Percentiles rank a stretch among this genome's conserved stretches.
These are phyloP conservation scores for Diutina sp. DNA, from an alignment of 1,139 yeast species.

Conservation along the genomic window DNA sequence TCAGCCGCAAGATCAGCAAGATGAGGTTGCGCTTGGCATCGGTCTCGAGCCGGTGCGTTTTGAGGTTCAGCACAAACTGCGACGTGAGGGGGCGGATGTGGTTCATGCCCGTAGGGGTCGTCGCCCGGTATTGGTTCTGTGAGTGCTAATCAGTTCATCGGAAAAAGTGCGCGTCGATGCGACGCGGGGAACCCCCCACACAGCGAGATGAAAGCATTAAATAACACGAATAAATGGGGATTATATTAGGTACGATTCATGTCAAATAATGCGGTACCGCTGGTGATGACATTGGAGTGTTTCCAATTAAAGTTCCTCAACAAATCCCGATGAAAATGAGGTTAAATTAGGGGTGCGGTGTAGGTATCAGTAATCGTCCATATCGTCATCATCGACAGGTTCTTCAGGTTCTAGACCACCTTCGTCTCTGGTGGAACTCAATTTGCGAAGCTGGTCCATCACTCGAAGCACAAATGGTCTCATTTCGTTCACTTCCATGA, in stretches of 20 bases:
- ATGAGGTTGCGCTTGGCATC: constrained; percentile 39
- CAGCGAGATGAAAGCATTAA: too few species aligned
- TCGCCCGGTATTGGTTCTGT: not conserved
- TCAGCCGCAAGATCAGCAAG: constrained; percentile 56
- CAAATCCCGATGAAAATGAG: too few species aligned
- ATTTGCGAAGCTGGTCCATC: constrained; percentile 60
- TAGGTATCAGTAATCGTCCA: not conserved
- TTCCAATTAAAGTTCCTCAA: too few species aligned
- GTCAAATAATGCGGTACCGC: too few species aligned
- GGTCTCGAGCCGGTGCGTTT: constrained; percentile 19
- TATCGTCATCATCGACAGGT: not conserved
- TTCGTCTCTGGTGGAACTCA: constrained; percentile 24
- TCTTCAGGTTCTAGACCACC: not conserved
- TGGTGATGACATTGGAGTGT: too few species aligned
- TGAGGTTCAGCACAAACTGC: constrained; percentile 28
- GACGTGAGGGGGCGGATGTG: constrained; percentile 17
- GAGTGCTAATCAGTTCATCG: not conserved
- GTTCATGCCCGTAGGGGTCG: constrained; percentile 13
- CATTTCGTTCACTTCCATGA: constrained; percentile 77
- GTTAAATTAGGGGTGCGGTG: not conserved
- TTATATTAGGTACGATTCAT: too few species aligned
- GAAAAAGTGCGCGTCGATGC: not conserved
- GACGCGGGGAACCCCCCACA: not conserved
- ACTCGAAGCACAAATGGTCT: constrained; percentile 69
- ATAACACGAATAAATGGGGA: too few species aligned